Conservation (phyloP, 2,329 filamentous ascomycete genomes). For the Akanthomyces uredinophilus region DNA sequence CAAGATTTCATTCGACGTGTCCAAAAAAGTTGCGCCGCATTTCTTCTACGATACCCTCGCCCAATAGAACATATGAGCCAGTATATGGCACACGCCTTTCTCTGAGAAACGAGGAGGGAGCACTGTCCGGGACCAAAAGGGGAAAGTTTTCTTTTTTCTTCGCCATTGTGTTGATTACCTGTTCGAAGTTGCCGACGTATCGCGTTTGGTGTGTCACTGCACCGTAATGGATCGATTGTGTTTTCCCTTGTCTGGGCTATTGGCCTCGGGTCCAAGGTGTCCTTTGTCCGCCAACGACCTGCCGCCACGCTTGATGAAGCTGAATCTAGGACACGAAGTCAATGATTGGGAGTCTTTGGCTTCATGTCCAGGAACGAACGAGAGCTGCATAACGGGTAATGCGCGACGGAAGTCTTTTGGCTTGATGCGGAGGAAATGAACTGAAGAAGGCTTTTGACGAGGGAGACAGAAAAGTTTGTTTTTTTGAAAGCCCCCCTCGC, state of each 20-base stretch:
- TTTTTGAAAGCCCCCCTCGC: neutral
- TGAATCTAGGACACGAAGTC: conserved; percentile 9
- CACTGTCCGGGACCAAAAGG: conserved; percentile 13
- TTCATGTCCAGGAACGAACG: conserved; percentile 6
- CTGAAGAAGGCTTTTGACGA: conserved; percentile 9
- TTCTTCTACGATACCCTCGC: conserved; percentile 46
- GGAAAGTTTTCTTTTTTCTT: conserved; percentile 13
- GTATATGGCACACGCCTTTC: conserved; percentile 25
- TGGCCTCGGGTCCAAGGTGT: neutral
- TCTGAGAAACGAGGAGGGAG: conserved; percentile 25
- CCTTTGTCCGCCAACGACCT: neutral
- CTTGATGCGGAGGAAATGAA: conserved; percentile 8
- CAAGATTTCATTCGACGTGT: conserved; percentile 43
- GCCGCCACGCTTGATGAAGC: conserved; percentile 3
- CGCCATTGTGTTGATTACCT: conserved; percentile 17
- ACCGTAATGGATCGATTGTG: conserved; percentile 3
- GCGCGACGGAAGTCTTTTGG: conserved; percentile 6
- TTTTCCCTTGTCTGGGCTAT: neutral
- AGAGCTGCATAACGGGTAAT: conserved; percentile 8
- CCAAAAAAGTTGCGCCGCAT: conserved; percentile 44
- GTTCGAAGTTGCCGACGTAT: conserved; percentile 1
- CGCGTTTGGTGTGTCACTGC: neutral
- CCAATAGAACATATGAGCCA: conserved; percentile 37
- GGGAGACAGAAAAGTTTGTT: conserved; percentile 14
- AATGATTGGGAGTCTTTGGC: conserved; percentile 10